phyloP scores from a whole-genome alignment of 257 asterid genomes.

The Oldenlandia corymbosa region DNA sequence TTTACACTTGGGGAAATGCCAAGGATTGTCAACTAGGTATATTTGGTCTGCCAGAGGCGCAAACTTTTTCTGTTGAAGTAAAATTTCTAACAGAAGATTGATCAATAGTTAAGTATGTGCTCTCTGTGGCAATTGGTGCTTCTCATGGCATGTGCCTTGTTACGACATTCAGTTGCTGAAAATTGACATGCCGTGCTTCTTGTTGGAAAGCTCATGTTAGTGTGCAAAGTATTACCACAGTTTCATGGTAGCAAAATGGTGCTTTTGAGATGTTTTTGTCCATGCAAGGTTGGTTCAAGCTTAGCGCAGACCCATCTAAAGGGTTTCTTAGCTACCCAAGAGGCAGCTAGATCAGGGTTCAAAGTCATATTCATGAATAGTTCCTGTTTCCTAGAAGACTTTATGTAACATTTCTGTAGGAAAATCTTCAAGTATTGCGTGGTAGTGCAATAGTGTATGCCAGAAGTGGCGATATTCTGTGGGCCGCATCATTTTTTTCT shows the following conservation, averaged over 20 bases:
- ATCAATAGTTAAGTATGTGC: slow-evolving; percentile 46
- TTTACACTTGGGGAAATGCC: slow-evolving; percentile 93
- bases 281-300: not conserved
- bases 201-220: not conserved
- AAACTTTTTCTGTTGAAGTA: slow-evolving; percentile 72
- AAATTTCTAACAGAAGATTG: slow-evolving; percentile 73
- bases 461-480: too few species aligned
- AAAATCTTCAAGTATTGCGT: too few species aligned
- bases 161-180: slow-evolving; percentile 38
- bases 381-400: too few species aligned
- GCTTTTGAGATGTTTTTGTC: not conserved
- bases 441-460: too few species aligned
- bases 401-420: too few species aligned
- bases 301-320: too few species aligned
- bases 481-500: too few species aligned
- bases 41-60: slow-evolving; percentile 75
- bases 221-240: not conserved
- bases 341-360: too few species aligned
- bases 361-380: too few species aligned
- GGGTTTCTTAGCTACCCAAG: too few species aligned
- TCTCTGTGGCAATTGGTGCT: slow-evolving; percentile 75
- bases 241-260: not conserved
- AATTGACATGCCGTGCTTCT: not conserved
- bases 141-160: slow-evolving; percentile 90
- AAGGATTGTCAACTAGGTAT: slow-evolving; percentile 78